Percentiles rank a stretch among this genome's conserved stretches.
These are phyloP conservation scores for Mycogone perniciosa DNA, from an alignment of 2,329 filamentous ascomycete genomes.

Conservation along the genomic window DNA sequence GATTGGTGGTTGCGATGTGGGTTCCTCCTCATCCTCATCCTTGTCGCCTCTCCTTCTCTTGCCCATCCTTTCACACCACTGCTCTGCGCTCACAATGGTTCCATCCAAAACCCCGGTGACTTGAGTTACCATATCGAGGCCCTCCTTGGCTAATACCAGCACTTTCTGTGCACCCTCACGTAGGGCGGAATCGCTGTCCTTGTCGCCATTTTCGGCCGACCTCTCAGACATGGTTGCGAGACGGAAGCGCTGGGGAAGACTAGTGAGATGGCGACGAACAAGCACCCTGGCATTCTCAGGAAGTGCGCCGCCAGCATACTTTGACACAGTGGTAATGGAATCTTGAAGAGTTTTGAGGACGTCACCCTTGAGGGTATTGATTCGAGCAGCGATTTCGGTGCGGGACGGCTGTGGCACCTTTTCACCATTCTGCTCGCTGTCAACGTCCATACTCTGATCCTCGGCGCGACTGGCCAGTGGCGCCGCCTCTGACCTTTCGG, in stretches of 20 bases:
- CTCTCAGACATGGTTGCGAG: conserved; percentile 52
- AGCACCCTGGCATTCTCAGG: conserved; percentile 82
- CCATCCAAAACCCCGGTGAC: conserved; percentile 83
- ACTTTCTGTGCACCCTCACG: conserved; percentile 65
- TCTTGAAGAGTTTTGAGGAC: conserved; percentile 74
- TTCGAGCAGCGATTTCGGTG: conserved; percentile 50
- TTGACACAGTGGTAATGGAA: conserved; percentile 78
- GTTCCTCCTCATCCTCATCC: conserved; percentile 21
- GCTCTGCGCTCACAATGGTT: conserved; percentile 83
- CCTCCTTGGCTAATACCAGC: conserved; percentile 80
- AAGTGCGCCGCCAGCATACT: conserved; percentile 83
- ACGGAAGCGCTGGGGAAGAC: conserved; percentile 75
- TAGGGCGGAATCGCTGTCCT: conserved; percentile 32
- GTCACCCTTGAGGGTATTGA: conserved; percentile 62
- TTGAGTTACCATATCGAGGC: conserved; percentile 89
- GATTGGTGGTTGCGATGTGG: conserved; percentile 15
- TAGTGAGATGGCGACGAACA: conserved; percentile 77
- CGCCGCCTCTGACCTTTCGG: conserved; percentile 11
- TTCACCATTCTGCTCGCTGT: conserved; percentile 10
- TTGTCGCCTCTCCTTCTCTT: conserved; percentile 24
- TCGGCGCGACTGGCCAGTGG: neutral
- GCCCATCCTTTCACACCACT: conserved; percentile 79
- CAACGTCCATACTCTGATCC: conserved; percentile 4
- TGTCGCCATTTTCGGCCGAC: conserved; percentile 21
- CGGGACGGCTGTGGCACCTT: conserved; percentile 25